A percentile compares a stretch with the other conserved stretches of the same genome.
phyloP scores from a whole-genome alignment of 176 grass and related monocot genomes.

The Aegilops umbellulata region DNA sequence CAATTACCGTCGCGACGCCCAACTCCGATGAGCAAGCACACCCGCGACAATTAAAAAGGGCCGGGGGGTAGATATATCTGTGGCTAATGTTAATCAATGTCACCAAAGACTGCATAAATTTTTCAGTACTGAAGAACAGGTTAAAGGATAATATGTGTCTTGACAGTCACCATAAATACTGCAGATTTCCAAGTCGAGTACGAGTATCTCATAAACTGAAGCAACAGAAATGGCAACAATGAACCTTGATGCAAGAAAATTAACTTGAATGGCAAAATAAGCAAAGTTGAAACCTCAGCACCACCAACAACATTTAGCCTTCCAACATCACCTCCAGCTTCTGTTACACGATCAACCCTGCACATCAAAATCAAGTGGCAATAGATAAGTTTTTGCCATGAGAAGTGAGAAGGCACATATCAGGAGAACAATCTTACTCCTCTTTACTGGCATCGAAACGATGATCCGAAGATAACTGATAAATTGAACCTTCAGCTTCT shows the following conservation, averaged over 20 bases:
- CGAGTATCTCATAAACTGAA: slow-evolving; percentile 12
- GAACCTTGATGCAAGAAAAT: background rate
- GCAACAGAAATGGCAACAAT: background rate
- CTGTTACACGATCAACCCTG: slow-evolving; percentile 92
- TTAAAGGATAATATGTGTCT: background rate
- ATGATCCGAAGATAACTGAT: slow-evolving; percentile 85
- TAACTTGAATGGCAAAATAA: slow-evolving; percentile 8
- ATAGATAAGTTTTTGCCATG: slow-evolving; percentile 11
- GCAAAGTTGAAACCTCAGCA: slow-evolving; percentile 65
- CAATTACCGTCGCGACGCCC: too few species aligned
- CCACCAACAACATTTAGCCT: slow-evolving; percentile 77
- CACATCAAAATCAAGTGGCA: slow-evolving; percentile 27
- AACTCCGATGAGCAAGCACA: too few species aligned
- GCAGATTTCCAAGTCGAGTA: background rate
- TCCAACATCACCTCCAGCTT: slow-evolving; percentile 90
- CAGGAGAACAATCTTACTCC: slow-evolving; percentile 59
- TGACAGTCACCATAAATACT: slow-evolving; percentile 6
- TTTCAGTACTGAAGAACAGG: background rate
- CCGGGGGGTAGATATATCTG: background rate
- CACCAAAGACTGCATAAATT: background rate
- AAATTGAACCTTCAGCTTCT: slow-evolving; percentile 86
- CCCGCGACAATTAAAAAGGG: too few species aligned
- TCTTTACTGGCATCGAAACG: slow-evolving; percentile 85
- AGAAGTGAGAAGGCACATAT: background rate
- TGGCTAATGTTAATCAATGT: background rate